These are phyloP conservation scores for Sporothrix schenckii DNA, from an alignment of 2,329 filamentous ascomycete species.

Conservation along the genomic window DNA sequence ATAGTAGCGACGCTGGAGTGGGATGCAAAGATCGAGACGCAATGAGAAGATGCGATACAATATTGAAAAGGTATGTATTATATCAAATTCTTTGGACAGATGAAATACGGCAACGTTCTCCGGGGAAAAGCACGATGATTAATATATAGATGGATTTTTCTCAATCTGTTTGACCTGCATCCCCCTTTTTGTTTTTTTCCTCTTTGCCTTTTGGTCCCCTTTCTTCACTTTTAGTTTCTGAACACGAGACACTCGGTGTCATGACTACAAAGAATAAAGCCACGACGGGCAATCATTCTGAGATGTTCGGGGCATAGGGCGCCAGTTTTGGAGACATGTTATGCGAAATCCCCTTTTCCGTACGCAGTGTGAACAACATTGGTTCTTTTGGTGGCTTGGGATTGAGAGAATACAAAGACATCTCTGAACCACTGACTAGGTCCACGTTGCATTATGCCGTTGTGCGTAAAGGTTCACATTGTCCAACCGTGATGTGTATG, in stretches of 20 bases:
- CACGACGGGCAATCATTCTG: neutral
- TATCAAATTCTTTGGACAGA: neutral
- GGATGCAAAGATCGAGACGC: neutral
- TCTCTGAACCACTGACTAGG: neutral
- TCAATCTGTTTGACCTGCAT: neutral
- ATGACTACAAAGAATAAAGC: neutral
- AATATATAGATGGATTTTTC: conserved; percentile 5
- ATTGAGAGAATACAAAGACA: neutral
- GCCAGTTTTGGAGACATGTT: neutral
- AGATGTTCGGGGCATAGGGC: neutral
- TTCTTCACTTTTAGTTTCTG: conserved; percentile 7
- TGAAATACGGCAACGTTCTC: neutral
- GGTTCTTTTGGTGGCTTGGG: neutral
- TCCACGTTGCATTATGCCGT: neutral
- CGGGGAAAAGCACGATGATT: neutral
- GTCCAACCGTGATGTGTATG: neutral
- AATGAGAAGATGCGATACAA: neutral
- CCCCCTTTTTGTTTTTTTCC: neutral
- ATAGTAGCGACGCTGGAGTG: neutral
- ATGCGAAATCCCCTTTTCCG: too few species aligned
- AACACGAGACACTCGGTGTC: neutral
- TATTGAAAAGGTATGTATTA: too few species aligned
- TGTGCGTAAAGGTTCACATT: neutral
- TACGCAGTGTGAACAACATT: conserved; percentile 10
- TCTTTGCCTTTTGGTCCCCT: neutral